phyloP scores from a whole-genome alignment of 441 rosid genomes.

The Syzygium malaccense region DNA sequence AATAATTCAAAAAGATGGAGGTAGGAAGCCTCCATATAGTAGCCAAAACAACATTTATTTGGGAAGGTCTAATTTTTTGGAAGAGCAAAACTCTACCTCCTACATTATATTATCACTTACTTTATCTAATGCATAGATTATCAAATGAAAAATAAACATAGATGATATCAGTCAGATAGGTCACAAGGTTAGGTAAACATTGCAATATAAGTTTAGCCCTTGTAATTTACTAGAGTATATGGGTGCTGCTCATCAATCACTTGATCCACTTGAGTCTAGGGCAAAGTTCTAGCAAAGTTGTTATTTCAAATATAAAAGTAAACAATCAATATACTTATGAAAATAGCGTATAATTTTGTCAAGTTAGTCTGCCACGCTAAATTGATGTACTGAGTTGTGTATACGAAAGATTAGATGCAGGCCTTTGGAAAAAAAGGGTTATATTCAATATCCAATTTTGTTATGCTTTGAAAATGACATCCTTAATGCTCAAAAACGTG shows the following conservation, averaged over 20 bases:
- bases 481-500: neutral
- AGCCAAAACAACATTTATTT: too few relatives aligned
- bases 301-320: neutral
- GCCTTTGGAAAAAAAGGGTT: neutral
- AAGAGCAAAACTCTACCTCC: too few relatives aligned
- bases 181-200: neutral
- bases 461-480: neutral
- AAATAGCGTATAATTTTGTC: neutral
- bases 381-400: neutral
- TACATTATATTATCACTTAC: too few relatives aligned
- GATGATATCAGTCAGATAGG: neutral
- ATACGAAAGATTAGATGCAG: too few relatives aligned
- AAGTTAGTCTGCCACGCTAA: neutral
- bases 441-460: neutral
- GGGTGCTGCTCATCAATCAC: neutral
- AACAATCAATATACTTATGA: neutral
- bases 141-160: neutral
- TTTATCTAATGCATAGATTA: neutral
- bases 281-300: neutral
- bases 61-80: too few relatives aligned
- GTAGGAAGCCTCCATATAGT: too few relatives aligned
- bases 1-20: too few relatives aligned
- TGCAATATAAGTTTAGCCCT: neutral
- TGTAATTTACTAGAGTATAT: neutral
- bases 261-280: neutral